These are phyloP conservation scores for Trichoderma sp. DNA, from an alignment of 2,329 filamentous ascomycete genomes.

Conservation along the genomic window DNA sequence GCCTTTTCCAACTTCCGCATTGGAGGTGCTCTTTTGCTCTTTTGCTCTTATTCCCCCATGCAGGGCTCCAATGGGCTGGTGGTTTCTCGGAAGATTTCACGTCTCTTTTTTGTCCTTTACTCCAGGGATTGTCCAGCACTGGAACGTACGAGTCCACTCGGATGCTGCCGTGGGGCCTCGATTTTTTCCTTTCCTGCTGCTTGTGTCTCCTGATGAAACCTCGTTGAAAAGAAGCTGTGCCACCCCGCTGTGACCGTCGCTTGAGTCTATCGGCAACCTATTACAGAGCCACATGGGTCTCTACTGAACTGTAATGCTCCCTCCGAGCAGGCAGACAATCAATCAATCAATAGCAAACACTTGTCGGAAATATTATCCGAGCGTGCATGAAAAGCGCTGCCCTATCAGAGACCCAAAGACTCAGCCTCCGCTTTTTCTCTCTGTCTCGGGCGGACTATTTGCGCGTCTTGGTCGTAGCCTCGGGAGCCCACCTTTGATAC, in stretches of 20 bases:
- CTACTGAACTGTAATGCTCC: background rate
- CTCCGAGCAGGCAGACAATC: background rate
- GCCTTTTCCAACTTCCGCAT: conserved; percentile 7
- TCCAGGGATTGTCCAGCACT: background rate
- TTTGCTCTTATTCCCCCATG: background rate
- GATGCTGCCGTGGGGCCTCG: background rate
- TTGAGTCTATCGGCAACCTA: background rate
- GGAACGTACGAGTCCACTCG: background rate
- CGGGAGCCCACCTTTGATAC: background rate
- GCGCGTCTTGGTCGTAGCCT: background rate
- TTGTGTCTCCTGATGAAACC: background rate
- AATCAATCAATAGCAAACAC: background rate
- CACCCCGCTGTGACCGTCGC: background rate
- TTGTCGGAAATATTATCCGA: conserved; percentile 20
- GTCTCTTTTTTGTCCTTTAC: background rate
- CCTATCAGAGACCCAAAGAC: background rate
- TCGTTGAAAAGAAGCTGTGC: background rate
- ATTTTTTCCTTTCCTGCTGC: background rate
- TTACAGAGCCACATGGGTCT: background rate
- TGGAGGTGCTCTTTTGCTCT: background rate
- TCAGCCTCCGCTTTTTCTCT: background rate
- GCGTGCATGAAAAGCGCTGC: background rate
- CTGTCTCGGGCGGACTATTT: conserved; percentile 17
- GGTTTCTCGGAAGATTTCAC: background rate
- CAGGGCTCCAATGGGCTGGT: background rate